Percentiles rank a stretch among this genome's conserved stretches.
Conservation (phyloP, 108 stramenopile species). For the Skeletonema menzelii region DNA sequence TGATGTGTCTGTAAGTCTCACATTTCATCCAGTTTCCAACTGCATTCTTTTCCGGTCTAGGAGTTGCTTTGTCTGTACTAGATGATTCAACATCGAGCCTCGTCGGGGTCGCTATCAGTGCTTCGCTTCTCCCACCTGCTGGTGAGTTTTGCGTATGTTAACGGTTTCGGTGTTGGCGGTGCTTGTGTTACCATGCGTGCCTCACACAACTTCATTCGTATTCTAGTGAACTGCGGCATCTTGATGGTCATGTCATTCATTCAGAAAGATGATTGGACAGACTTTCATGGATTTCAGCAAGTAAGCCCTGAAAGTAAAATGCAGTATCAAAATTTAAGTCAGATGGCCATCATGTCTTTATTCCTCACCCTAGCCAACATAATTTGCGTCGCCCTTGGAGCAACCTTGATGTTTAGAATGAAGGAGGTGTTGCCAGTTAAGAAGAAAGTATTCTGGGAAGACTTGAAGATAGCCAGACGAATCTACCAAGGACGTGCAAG, state of each 20-base stretch:
- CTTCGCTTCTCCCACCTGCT: constrained; percentile 88
- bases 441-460: constrained; percentile 40
- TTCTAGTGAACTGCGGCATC: constrained; percentile 25
- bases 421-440: constrained; percentile 36
- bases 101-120: constrained; percentile 83
- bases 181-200: too few species aligned
- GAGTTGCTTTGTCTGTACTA: constrained; percentile 81
- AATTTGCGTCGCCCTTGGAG: constrained; percentile 12
- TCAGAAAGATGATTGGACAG: neutral
- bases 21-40: constrained; percentile 62
- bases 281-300: neutral
- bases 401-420: constrained; percentile 25
- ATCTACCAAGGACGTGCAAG: constrained; percentile 23
- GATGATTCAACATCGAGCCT: constrained; percentile 77
- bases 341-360: constrained; percentile 6
- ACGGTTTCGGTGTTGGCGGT: too few species aligned
- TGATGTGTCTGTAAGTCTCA: too few species aligned
- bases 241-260: constrained; percentile 1
- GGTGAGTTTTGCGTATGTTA: constrained; percentile 7
- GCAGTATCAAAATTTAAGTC: neutral
- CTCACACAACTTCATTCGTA: neutral
- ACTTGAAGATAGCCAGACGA: constrained; percentile 26
- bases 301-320: neutral
- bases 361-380: constrained; percentile 22
- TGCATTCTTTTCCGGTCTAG: constrained; percentile 85